Conservation (phyloP, 345 rosid species). For the Tarenaya hassleriana region DNA sequence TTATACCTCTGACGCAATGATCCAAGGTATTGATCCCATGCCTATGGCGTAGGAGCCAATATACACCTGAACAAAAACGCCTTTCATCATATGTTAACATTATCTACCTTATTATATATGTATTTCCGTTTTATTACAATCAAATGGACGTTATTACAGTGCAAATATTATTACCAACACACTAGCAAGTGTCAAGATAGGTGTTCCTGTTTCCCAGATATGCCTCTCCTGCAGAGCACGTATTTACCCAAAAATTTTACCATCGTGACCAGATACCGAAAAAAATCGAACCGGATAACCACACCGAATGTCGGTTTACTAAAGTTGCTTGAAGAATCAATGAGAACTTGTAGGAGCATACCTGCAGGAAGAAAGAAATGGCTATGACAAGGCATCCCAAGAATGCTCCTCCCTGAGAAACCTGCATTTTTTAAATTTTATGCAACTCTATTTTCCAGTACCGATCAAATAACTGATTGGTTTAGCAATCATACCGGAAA, state of each 20-base stretch:
- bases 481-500: not conserved
- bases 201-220: conserved; percentile 29
- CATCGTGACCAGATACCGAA: no score
- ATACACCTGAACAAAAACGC: conserved; percentile 22
- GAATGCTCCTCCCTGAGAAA: conserved; percentile 72
- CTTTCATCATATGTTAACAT: not conserved
- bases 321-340: no score
- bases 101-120: not conserved
- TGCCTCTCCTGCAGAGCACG: conserved; percentile 37
- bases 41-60: conserved; percentile 38
- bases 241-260: no score
- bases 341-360: not conserved
- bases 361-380: conserved; percentile 54
- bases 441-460: no score
- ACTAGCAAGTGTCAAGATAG: conserved; percentile 26
- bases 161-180: conserved; percentile 29
- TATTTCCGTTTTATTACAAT: no score
- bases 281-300: no score
- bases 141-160: conserved; percentile 7
- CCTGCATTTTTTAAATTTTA: conserved; percentile 28
- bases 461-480: not conserved
- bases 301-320: not conserved
- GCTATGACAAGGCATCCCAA: conserved; percentile 61
- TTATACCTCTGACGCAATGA: conserved; percentile 39
- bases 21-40: conserved; percentile 44